phyloP scores from a whole-genome alignment of 345 rosid genomes.

The Pugionium cornutum region DNA sequence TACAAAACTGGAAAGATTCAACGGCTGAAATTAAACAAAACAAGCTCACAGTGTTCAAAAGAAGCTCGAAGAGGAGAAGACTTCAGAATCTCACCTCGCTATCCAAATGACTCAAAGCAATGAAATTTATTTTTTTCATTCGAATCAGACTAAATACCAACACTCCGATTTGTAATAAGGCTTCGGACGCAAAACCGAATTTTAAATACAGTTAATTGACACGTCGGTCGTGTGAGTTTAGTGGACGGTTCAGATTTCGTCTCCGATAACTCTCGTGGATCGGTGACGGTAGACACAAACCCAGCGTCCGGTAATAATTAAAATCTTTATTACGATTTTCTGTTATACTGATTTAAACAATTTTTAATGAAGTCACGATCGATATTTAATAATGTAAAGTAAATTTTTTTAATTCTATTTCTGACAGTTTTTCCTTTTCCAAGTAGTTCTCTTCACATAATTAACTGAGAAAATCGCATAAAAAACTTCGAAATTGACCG shows the following conservation, averaged over 20 bases:
- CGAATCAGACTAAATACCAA: slow-evolving; percentile 29
- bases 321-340: neutral
- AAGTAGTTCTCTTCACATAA: neutral
- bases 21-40: slow-evolving; percentile 10
- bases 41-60: neutral
- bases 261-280: slow-evolving; percentile 32
- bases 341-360: neutral
- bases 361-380: neutral
- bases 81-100: slow-evolving; percentile 35
- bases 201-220: slow-evolving; percentile 67
- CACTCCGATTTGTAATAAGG: neutral
- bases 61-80: slow-evolving; percentile 21
- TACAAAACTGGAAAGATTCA: neutral
- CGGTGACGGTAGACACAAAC: slow-evolving; percentile 26
- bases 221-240: slow-evolving; percentile 31
- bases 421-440: neutral
- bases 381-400: neutral
- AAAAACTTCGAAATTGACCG: no score
- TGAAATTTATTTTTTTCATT: slow-evolving; percentile 7
- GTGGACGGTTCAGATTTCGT: slow-evolving; percentile 19
- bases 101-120: slow-evolving; percentile 27
- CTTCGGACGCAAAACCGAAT: slow-evolving; percentile 49
- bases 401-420: neutral
- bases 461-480: no score
- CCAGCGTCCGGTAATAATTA: neutral